Evolutionary conservation across 805 yeast species (phyloP).

Genomic region (Metahyphopichia silvanorum): DNA sequence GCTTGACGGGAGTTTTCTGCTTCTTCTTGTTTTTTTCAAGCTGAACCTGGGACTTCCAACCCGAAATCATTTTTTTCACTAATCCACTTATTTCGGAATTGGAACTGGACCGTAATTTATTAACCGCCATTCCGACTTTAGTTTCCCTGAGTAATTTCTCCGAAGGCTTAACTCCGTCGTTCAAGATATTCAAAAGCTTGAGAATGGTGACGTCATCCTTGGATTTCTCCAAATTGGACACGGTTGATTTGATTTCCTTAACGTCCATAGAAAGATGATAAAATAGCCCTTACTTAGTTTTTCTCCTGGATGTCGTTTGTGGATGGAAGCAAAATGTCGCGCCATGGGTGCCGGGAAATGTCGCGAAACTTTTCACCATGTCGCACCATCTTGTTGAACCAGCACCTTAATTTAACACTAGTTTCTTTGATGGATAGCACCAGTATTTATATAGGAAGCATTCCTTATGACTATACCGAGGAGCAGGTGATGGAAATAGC

Average conservation of each 20-base stretch:
- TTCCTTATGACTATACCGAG: conserved; percentile 92
- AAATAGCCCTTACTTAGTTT: no score
- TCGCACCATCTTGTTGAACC: no score
- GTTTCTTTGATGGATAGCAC: conserved; percentile 7
- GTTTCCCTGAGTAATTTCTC: conserved; percentile 88
- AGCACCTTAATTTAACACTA: no score
- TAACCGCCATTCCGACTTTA: conserved; percentile 95
- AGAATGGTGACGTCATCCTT: conserved; percentile 60
- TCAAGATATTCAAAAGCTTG: conserved; percentile 62
- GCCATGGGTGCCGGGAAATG: no score
- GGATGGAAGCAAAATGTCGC: no score
- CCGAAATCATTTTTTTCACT: conserved; percentile 78
- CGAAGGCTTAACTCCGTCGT: conserved; percentile 74
- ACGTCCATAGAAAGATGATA: no score
- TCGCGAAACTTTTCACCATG: no score
- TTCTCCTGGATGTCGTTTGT: no score
- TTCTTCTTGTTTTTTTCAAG: conserved; percentile 51
- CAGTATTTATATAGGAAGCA: conserved; percentile 74
- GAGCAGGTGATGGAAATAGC: conserved; percentile 89
- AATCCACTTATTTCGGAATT: conserved; percentile 66
- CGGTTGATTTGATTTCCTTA: conserved; percentile 68
- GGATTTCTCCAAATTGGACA: conserved; percentile 69
- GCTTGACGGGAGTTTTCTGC: conserved; percentile 6
- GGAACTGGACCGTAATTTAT: conserved; percentile 69
- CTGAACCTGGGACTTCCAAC: conserved; percentile 89